Evolutionary conservation across 257 asterid genomes (phyloP).

Genomic region (Penstemon newberryi): DNA sequence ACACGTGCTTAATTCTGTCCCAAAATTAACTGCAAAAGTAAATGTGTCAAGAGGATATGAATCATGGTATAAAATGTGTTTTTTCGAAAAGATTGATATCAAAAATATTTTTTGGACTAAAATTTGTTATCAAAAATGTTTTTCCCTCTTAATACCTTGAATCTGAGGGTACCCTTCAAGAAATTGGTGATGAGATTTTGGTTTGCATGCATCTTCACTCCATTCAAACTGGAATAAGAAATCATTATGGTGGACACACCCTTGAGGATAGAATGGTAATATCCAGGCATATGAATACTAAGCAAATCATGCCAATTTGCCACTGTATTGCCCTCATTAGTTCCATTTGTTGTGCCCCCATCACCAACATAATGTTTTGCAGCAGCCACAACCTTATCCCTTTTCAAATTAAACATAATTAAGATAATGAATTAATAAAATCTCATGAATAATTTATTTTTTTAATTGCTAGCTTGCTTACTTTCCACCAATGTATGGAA

Average conservation of each 20-base stretch:
- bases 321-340: slow-evolving; percentile 9
- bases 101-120: no score
- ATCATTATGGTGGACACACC: slow-evolving; percentile 24
- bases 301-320: slow-evolving; percentile 6
- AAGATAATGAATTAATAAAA: no score
- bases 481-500: no score
- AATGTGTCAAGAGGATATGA: no score
- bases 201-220: slow-evolving; percentile 23
- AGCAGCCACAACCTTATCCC: slow-evolving; percentile 13
- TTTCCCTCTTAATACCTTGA: background rate
- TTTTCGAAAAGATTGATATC: no score
- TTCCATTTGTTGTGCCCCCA: slow-evolving; percentile 21
- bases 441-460: no score
- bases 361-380: slow-evolving; percentile 16
- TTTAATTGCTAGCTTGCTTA: no score
- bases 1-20: no score
- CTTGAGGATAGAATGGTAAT: slow-evolving; percentile 17
- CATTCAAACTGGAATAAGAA: slow-evolving; percentile 34
- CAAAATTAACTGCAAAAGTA: no score
- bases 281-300: slow-evolving; percentile 23
- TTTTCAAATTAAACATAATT: background rate
- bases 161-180: slow-evolving; percentile 23
- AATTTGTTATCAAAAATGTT: no score
- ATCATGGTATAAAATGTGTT: no score
- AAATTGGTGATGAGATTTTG: slow-evolving; percentile 11